Evolutionary conservation across 129 eudicot species (phyloP).

Genomic region (Rutidosis leptorrhynchoides): DNA sequence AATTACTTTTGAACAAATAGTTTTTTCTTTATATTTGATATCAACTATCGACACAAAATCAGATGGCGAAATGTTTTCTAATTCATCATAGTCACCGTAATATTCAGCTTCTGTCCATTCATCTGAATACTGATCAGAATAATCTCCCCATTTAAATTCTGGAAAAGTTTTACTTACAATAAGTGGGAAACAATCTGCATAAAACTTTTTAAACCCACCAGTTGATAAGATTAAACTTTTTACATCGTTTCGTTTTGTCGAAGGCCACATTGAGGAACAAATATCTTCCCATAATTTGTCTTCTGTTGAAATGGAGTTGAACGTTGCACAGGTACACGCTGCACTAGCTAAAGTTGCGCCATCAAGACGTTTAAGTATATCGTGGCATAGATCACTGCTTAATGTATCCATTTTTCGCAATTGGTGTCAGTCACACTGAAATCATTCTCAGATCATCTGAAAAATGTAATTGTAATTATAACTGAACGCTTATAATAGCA

Average conservation of each 20-base stretch:
- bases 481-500: too few relatives aligned
- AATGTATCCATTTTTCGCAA: conserved; percentile 52
- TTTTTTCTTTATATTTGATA: conserved; percentile 55
- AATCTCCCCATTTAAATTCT: conserved; percentile 39
- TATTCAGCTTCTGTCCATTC: conserved; percentile 83
- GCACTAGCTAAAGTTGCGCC: conserved; percentile 88
- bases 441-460: conserved; percentile 34
- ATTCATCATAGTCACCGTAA: conserved; percentile 67
- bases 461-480: not conserved
- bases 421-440: conserved; percentile 39
- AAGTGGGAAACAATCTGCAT: conserved; percentile 89
- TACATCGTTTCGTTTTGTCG: conserved; percentile 77
- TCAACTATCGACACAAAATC: conserved; percentile 91
- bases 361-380: conserved; percentile 77
- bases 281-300: conserved; percentile 88
- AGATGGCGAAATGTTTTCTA: conserved; percentile 54
- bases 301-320: conserved; percentile 66
- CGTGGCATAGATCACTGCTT: conserved; percentile 67
- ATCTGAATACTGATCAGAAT: conserved; percentile 47
- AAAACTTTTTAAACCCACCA: conserved; percentile 86
- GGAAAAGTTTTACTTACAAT: conserved; percentile 73
- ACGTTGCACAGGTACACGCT: conserved; percentile 77
- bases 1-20: conserved; percentile 72
- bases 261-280: conserved; percentile 78
- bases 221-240: conserved; percentile 52